Base-by-base conservation (phyloP, 768 basidiomycete genomes). In the Cytidiella melzeri region DNA sequence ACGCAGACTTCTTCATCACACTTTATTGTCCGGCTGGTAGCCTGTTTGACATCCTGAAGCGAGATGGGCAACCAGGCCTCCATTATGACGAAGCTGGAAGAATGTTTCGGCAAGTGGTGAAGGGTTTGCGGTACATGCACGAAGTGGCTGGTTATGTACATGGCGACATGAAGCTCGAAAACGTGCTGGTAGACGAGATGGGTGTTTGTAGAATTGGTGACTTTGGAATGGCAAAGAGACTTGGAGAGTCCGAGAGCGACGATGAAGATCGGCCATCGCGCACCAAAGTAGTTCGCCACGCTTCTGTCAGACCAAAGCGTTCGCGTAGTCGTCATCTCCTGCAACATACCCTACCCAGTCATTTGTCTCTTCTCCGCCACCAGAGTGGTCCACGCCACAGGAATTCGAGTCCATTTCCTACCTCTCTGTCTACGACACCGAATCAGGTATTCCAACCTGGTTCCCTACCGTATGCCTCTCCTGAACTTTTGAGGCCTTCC, bases 141-240 rank as follows among this genome's bases (percentile, higher is more conserved):
- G 79, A 84, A 51, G 77, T 79, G 37, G 84, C 81, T 23, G 68
- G 75, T 6, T 79, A 86, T 57, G 86, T 94, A 47, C 95, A 99
- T 70, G 80, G 92, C 58, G 96, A 99, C 69, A 72, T 99, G 65
- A 99, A 99, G 71, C 79, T 96, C 51, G 96, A 98, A 69, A 99
- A 99, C 70, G 82, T 98, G 43, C 79, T 98, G 38, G 83, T 94
- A 46, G 91, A 94, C 64, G 87, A 90, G 63, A 81, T 79, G 72
- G 87, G 89, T 48, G 76, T 83, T n/a, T 92, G 91, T 71, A 81
- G 82, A 61, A 84, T 95, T 26, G 72, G 73, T 39, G 92, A 94
- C 68, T 93, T 94, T 68, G 90, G 91, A 43, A 79, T 93, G 72
- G 75, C 88, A 18, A 74, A 77, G 60, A 72, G 72, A 50, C 81